Evolutionary conservation across 2,329 filamentous ascomycete species (phyloP), one percentile per base, ranked within the genome.

Genomic region (Beauveria australis): DNA sequence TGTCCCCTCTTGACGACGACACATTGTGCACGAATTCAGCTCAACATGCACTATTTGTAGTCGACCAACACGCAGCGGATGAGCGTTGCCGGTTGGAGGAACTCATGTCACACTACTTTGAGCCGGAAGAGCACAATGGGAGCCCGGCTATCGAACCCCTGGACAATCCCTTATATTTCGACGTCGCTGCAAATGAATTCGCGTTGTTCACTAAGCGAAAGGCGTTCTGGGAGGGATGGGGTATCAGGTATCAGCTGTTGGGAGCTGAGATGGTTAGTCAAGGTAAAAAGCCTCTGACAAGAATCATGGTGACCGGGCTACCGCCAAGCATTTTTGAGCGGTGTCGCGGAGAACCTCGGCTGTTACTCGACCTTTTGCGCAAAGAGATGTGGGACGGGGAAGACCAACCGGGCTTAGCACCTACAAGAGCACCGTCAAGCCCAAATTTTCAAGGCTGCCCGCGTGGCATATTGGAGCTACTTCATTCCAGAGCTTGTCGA

Each of bases 61-160:
- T 97, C 6, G 94, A 99, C 68, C 94, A 99, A 69, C 94, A 99
- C 70, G 94, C 94, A 1, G 94, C 92, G 3, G 93, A 97, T 70
- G 94, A 99, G 75, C 83, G 94, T 51, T 86, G 89, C 64, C 86
- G 87, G 1, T 82, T 97, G 1, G 94, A 99, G 70, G 70, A 73
- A 0, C 78, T 99, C 1, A 85, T 95, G 70, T 66, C 66, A 0
- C 65, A 65, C 6, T 85, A 84, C 60, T 85, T 85, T 63, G 51
- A 62, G 58, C 4, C 24, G 53, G 2, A 18, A 66, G 1, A 62
- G 61, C 22, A 71, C 72, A 1, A 63, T 66, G 8, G 72, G 74
- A 0, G 74, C 79, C 19, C 12, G 12, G 57, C 49, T 2, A 22
- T 60, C n/a, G 61, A 62, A 43, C 1, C 61, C 0, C 67, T 87